phyloP scores from a whole-genome alignment of 176 grass and related monocot genomes.

The Coix lacrymajobi region DNA sequence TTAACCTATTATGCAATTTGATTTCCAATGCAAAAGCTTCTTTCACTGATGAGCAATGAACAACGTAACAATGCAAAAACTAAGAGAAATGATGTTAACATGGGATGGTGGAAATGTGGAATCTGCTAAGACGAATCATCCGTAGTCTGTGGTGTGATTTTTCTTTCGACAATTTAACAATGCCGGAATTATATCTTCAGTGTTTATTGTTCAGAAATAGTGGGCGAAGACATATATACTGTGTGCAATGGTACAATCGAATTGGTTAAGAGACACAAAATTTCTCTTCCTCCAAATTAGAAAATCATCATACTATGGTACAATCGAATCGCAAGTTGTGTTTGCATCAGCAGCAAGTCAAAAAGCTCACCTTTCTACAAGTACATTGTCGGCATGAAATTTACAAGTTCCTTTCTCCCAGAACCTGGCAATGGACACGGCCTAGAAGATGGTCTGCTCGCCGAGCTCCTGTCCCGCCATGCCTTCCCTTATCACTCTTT shows the following conservation, averaged over 20 bases:
- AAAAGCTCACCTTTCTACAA: constrained; percentile 27
- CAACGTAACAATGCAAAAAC: background rate
- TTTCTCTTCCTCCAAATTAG: background rate
- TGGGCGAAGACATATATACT: background rate
- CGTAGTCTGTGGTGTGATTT: background rate
- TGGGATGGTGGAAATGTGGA: background rate
- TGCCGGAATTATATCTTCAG: background rate
- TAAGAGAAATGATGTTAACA: background rate
- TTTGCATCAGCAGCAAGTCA: background rate
- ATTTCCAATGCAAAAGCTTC: background rate
- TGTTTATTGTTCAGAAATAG: background rate
- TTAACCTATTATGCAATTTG: background rate
- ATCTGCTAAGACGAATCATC: background rate
- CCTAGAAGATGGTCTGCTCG: constrained; percentile 84
- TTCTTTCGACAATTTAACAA: background rate
- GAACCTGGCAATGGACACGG: background rate
- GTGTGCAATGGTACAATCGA: too few relatives aligned
- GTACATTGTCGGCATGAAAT: constrained; percentile 3
- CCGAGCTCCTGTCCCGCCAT: constrained; percentile 93
- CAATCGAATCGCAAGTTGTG: background rate
- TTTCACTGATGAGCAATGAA: background rate
- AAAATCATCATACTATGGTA: constrained; percentile 19
- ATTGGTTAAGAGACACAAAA: background rate
- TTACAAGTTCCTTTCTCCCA: background rate
- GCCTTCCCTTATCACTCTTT: constrained; percentile 57